Conservation (phyloP, 345 rosid genomes). For the Populus pruinosa region DNA sequence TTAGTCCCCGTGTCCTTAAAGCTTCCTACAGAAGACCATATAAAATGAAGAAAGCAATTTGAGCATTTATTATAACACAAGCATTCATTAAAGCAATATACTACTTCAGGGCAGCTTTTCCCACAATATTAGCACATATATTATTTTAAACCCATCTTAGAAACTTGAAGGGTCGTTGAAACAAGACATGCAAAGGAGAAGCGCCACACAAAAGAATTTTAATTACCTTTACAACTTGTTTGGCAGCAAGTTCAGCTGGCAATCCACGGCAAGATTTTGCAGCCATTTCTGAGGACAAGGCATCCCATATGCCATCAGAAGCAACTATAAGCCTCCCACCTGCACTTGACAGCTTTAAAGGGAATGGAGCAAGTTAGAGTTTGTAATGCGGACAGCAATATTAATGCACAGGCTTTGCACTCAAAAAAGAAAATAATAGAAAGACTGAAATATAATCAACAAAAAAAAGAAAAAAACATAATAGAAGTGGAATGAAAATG, state of each 20-base stretch:
- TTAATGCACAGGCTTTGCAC: background rate
- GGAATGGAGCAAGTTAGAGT: constrained; percentile 16
- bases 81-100: background rate
- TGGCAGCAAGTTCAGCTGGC: constrained; percentile 86
- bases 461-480: background rate
- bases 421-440: background rate
- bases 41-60: background rate
- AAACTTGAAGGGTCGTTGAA: constrained; percentile 4
- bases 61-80: background rate
- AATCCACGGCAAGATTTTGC: constrained; percentile 76
- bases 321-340: constrained; percentile 94
- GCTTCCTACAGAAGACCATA: constrained; percentile 59
- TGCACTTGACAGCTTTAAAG: constrained; percentile 58
- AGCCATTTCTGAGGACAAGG: constrained; percentile 68
- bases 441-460: background rate
- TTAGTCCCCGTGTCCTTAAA: constrained; percentile 69
- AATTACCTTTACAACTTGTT: constrained; percentile 84
- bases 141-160: background rate
- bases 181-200: background rate
- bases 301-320: constrained; percentile 95
- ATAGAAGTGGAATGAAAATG: too few species aligned
- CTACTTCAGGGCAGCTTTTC: background rate
- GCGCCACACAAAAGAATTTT: background rate
- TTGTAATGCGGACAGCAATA: background rate
- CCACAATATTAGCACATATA: background rate